These are phyloP conservation scores for Coemansia sp. DNA, from an alignment of 192 early-diverging fungal species.

Conservation along the genomic window DNA sequence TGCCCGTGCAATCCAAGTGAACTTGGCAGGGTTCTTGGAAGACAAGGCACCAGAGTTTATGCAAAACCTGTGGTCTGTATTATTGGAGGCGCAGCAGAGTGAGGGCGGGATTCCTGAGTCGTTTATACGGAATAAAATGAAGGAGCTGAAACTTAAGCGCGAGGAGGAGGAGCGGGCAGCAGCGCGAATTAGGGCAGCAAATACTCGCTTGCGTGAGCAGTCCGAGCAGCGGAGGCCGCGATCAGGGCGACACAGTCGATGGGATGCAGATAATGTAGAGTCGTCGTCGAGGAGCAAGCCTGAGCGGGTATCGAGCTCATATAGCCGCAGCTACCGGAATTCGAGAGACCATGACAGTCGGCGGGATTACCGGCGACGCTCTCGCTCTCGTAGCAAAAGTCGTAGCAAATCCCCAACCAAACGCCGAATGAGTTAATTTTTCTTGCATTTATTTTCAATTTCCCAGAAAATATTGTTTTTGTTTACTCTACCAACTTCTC, in stretches of 20 bases:
- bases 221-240: background rate
- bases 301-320: background rate
- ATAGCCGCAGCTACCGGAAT: background rate
- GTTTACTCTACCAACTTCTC: no score
- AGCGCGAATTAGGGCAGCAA: constrained; percentile 17
- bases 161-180: constrained; percentile 29
- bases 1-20: constrained; percentile 90
- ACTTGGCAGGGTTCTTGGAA: constrained; percentile 92
- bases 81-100: constrained; percentile 83
- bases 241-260: background rate
- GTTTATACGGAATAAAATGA: constrained; percentile 85
- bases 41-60: constrained; percentile 78
- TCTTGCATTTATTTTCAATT: no score
- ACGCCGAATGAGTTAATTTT: no score
- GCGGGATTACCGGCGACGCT: background rate
- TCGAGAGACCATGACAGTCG: background rate
- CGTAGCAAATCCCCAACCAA: background rate
- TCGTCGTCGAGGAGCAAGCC: background rate
- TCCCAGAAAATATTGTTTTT: no score
- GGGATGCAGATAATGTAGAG: background rate
- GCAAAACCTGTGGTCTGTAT: constrained; percentile 83
- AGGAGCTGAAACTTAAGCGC: constrained; percentile 62
- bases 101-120: constrained; percentile 80
- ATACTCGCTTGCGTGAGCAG: constrained; percentile 12
- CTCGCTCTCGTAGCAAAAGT: background rate